Conservation (phyloP, 306 rosid genomes). For the Prunus mira region DNA sequence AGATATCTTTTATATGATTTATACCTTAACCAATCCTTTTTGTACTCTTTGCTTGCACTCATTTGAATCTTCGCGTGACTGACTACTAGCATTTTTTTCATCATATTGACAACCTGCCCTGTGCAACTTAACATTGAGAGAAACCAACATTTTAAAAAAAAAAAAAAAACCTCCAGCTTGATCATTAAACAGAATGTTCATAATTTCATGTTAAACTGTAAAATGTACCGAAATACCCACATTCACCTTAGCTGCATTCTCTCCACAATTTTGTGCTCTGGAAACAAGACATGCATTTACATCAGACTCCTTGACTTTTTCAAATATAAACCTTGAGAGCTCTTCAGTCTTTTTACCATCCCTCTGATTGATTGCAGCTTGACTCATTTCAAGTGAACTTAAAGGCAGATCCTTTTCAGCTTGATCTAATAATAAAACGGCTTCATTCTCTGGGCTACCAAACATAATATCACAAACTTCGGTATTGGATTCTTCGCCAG, state of each 20-base stretch:
- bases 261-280: conserved; percentile 2
- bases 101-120: not conserved
- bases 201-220: not conserved
- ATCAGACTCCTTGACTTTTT: not conserved
- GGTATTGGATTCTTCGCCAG: not conserved
- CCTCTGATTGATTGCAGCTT: not conserved
- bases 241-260: conserved; percentile 13
- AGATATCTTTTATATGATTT: not conserved
- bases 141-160: not conserved
- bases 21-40: not conserved
- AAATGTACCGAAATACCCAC: not conserved
- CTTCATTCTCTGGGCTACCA: not conserved
- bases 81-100: not conserved
- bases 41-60: not conserved
- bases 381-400: conserved; percentile 2
- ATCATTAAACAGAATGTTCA: not conserved
- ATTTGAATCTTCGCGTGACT: conserved; percentile 7
- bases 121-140: conserved; percentile 8
- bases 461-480: not conserved
- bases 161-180: not conserved
- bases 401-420: not conserved
- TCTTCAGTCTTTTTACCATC: not conserved
- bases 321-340: not conserved
- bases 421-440: not conserved
- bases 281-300: conserved; percentile 5